Percentiles rank a stretch among this genome's conserved stretches.
Conservation (phyloP, 306 rosid genomes). For the Hippophae tibetana region DNA sequence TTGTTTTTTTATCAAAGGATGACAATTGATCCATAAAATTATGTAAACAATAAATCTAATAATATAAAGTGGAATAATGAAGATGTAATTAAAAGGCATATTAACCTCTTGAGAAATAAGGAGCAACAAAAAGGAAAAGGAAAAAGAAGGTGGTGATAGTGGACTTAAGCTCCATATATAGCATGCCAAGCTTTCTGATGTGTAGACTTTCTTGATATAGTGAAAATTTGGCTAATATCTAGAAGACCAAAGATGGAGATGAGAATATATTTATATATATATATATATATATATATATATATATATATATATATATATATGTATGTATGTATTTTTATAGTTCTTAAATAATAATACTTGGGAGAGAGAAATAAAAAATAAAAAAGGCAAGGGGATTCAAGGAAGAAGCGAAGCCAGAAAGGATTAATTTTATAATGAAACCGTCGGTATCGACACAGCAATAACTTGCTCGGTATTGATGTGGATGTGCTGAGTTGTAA, state of each 20-base stretch:
- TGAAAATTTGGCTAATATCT: too few species aligned
- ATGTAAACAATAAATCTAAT: neutral
- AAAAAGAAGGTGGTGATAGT: conserved; percentile 25
- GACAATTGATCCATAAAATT: neutral
- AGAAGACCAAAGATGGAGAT: too few species aligned
- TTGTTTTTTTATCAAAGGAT: neutral
- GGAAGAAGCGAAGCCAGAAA: conserved; percentile 19
- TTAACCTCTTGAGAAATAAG: conserved; percentile 40
- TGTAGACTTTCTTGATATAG: neutral
- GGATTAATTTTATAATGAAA: conserved; percentile 17
- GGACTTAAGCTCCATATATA: conserved; percentile 51
- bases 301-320: too few species aligned
- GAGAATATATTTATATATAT: too few species aligned
- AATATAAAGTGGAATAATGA: neutral
- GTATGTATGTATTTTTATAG: neutral
- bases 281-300: too few species aligned
- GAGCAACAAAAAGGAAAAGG: conserved; percentile 35
- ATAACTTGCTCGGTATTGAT: conserved; percentile 34
- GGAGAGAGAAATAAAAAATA: neutral
- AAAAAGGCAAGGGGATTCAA: conserved; percentile 6
- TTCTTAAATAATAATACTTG: neutral
- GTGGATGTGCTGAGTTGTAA: conserved; percentile 40
- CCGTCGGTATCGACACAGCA: conserved; percentile 50
- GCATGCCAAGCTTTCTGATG: conserved; percentile 2
- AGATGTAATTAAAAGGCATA: neutral